Percentiles rank a stretch among this genome's conserved stretches.
Evolutionary conservation across 106 monocot species (phyloP).

Genomic region (Gastrodia elata): DNA sequence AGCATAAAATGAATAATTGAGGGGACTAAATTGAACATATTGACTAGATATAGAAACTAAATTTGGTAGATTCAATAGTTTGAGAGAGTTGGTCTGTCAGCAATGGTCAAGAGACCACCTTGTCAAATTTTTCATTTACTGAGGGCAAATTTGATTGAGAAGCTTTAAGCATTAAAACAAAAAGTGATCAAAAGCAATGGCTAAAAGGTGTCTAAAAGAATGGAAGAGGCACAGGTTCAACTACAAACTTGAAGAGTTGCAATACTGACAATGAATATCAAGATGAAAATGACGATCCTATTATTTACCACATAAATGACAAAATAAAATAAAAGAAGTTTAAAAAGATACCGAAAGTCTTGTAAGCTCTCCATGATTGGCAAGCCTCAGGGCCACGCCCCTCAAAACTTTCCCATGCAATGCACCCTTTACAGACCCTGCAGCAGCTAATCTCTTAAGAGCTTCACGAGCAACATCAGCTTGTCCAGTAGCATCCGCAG

Average conservation of each 20-base stretch:
- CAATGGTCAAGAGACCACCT: too few relatives aligned
- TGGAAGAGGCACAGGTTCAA: not conserved
- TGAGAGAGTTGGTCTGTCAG: too few relatives aligned
- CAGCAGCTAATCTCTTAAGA: conserved; percentile 88
- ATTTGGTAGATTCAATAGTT: too few relatives aligned
- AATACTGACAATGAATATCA: not conserved
- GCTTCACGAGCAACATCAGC: conserved; percentile 89
- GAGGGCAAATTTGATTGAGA: not conserved
- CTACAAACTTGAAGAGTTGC: not conserved
- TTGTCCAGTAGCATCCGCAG: conserved; percentile 98
- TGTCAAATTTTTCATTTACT: too few relatives aligned
- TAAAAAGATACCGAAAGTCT: conserved; percentile 71
- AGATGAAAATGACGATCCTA: not conserved
- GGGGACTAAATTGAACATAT: too few relatives aligned
- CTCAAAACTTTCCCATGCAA: conserved; percentile 73
- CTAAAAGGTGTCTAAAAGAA: not conserved
- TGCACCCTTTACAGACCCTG: conserved; percentile 92
- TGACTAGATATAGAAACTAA: too few relatives aligned
- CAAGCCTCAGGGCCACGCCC: conserved; percentile 84
- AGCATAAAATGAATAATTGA: too few relatives aligned
- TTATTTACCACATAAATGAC: not conserved
- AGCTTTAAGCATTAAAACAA: not conserved
- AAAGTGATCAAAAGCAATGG: not conserved
- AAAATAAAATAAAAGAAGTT: not conserved
- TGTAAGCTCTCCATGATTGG: conserved; percentile 95